A percentile compares a stretch with the other conserved stretches of the same genome.
phyloP scores from a whole-genome alignment of 139 green algal species.

The Chlorella sp. region DNA sequence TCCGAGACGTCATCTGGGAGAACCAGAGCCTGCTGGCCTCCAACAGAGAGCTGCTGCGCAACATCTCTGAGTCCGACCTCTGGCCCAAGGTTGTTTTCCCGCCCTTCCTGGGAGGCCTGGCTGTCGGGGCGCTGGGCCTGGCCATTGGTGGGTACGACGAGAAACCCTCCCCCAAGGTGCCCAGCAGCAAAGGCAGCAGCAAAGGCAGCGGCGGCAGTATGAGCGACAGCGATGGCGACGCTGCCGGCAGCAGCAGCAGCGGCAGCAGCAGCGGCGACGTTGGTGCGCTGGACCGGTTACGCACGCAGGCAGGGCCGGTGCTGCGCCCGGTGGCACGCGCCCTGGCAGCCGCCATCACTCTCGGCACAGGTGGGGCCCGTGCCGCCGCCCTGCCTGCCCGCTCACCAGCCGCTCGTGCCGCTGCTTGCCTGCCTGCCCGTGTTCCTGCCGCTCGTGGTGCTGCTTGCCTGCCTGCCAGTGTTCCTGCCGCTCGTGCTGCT shows the following conservation, averaged over 20 bases:
- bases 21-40: conserved; percentile 16
- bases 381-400: neutral
- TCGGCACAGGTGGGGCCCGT: conserved; percentile 17
- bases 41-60: conserved; percentile 17
- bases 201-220: neutral
- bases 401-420: neutral
- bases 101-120: conserved; percentile 37
- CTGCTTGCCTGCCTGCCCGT: neutral
- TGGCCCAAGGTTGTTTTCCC: conserved; percentile 42
- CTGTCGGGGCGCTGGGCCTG: conserved; percentile 36
- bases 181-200: neutral
- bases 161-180: neutral
- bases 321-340: conserved; percentile 13
- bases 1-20: conserved; percentile 50
- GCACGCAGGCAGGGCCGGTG: neutral
- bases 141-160: conserved; percentile 25
- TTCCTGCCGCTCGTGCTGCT: neutral
- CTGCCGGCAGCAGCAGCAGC: neutral
- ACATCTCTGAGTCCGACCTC: conserved; percentile 30
- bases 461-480: too few relatives aligned
- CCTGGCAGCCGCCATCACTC: conserved; percentile 18
- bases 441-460: too few relatives aligned
- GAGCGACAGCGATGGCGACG: neutral
- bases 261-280: neutral
- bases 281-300: neutral